A percentile compares a stretch with the other conserved stretches of the same genome.
phyloP scores from a whole-genome alignment of 129 eudicot genomes.

The Flaveria sonorensis region DNA sequence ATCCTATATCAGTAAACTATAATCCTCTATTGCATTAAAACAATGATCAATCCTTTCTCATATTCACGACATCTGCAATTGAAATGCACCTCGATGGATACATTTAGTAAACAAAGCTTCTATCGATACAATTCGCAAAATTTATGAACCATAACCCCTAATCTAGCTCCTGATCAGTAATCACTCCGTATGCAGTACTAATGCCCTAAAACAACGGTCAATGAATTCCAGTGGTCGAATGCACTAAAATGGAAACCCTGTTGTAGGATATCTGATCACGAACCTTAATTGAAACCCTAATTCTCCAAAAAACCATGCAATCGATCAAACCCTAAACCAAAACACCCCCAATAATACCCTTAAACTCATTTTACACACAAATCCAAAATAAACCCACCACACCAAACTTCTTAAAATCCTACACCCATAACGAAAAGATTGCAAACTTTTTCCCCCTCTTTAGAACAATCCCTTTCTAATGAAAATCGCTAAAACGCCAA shows the following conservation, averaged over 20 bases:
- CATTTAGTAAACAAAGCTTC: not conserved
- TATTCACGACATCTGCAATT: not conserved
- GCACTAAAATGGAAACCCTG: conserved; percentile 13
- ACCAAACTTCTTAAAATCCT: not conserved
- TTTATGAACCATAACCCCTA: too few relatives aligned
- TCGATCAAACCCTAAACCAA: conserved; percentile 26
- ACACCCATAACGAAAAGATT: not conserved
- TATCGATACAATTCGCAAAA: too few relatives aligned
- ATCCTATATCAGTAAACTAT: not conserved
- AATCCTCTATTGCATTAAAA: not conserved
- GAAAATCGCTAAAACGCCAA: too few relatives aligned
- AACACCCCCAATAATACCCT: not conserved
- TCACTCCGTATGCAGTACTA: too few relatives aligned
- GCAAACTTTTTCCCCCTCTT: not conserved
- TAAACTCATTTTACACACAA: not conserved
- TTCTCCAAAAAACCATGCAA: conserved; percentile 19
- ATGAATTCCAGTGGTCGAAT: conserved; percentile 16
- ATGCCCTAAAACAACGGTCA: too few relatives aligned
- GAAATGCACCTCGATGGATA: not conserved
- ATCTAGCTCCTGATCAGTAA: too few relatives aligned
- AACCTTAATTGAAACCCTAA: conserved; percentile 55
- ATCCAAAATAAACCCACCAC: conserved; percentile 16
- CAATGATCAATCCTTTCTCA: not conserved
- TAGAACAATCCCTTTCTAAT: not conserved
- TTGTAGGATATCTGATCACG: too few relatives aligned